These are phyloP conservation scores for Debaryomycetaceae sp. DNA, from an alignment of 1,139 yeast genomes.

Conservation along the genomic window DNA sequence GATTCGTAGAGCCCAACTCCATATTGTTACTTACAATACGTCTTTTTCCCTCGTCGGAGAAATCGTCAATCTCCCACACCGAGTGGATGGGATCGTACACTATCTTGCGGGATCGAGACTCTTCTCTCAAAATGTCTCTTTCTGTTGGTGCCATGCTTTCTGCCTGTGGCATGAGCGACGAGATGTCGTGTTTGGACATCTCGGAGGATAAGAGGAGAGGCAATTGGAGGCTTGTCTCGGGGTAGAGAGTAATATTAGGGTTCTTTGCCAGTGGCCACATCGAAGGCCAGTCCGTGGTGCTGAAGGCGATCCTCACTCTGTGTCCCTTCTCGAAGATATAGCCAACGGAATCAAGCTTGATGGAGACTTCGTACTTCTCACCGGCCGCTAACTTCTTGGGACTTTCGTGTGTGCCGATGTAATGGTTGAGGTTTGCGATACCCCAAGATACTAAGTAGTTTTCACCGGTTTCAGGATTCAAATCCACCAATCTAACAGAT, in stretches of 20 bases:
- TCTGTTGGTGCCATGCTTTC: conserved; percentile 10
- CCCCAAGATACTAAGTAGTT: conserved; percentile 39
- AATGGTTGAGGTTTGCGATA: conserved; percentile 35
- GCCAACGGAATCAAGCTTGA: conserved; percentile 36
- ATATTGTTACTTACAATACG: conserved; percentile 20
- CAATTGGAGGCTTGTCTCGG: conserved; percentile 3
- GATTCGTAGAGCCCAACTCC: conserved; percentile 28
- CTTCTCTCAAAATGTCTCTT: conserved; percentile 19
- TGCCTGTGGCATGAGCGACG: conserved; percentile 6
- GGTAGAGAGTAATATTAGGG: conserved; percentile 22
- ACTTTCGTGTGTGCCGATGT: conserved; percentile 29
- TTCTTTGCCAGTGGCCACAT: conserved; percentile 36
- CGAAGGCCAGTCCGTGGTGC: conserved; percentile 43
- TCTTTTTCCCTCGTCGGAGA: conserved; percentile 24
- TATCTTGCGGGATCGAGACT: conserved; percentile 18
- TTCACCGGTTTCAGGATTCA: conserved; percentile 26
- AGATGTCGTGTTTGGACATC: not conserved
- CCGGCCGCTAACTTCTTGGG: conserved; percentile 27
- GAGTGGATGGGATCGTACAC: conserved; percentile 20
- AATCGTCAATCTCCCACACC: conserved; percentile 23
- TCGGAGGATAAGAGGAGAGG: conserved; percentile 1
- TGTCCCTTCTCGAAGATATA: conserved; percentile 28
- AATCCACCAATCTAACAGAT: conserved; percentile 32
- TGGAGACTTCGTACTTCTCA: conserved; percentile 22
- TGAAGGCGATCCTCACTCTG: conserved; percentile 29